Evolutionary conservation across 2,329 filamentous ascomycete species (phyloP).

Genomic region (Colletotrichum magnum): DNA sequence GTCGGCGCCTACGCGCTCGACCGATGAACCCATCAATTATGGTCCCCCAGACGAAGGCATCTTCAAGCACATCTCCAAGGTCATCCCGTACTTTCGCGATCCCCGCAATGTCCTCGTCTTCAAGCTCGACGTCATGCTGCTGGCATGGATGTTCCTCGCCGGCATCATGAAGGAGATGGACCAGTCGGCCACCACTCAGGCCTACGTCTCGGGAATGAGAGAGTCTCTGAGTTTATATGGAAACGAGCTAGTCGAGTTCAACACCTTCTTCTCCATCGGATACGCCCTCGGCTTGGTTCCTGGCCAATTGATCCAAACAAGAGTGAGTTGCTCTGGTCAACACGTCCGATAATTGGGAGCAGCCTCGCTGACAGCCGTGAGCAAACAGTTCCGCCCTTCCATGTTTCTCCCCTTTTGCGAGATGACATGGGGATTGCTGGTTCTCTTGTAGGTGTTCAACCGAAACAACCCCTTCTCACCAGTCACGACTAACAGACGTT

Average conservation of each 20-base stretch:
- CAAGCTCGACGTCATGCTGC: slow-evolving; percentile 52
- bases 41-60: slow-evolving; percentile 35
- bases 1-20: neutral
- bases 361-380: neutral
- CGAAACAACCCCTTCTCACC: no score
- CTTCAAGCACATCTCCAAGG: slow-evolving; percentile 39
- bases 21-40: slow-evolving; percentile 26
- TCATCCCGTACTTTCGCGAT: slow-evolving; percentile 48
- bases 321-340: slow-evolving; percentile 31
- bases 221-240: slow-evolving; percentile 51
- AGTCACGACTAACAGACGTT: slow-evolving; percentile 26
- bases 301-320: slow-evolving; percentile 47
- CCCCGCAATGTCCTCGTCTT: slow-evolving; percentile 52
- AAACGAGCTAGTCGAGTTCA: slow-evolving; percentile 46
- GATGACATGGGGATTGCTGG: slow-evolving; percentile 47
- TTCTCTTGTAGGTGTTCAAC: slow-evolving; percentile 29
- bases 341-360: neutral
- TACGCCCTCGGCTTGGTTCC: slow-evolving; percentile 47
- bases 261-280: slow-evolving; percentile 44
- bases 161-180: slow-evolving; percentile 48
- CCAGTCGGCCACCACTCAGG: slow-evolving; percentile 54
- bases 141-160: slow-evolving; percentile 52
- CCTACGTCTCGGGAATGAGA: slow-evolving; percentile 58
- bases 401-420: slow-evolving; percentile 55
- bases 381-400: slow-evolving; percentile 19